These are phyloP conservation scores for Puccinellia tenuiflora DNA, from an alignment of 176 grass and related monocot genomes.

Conservation along the genomic window DNA sequence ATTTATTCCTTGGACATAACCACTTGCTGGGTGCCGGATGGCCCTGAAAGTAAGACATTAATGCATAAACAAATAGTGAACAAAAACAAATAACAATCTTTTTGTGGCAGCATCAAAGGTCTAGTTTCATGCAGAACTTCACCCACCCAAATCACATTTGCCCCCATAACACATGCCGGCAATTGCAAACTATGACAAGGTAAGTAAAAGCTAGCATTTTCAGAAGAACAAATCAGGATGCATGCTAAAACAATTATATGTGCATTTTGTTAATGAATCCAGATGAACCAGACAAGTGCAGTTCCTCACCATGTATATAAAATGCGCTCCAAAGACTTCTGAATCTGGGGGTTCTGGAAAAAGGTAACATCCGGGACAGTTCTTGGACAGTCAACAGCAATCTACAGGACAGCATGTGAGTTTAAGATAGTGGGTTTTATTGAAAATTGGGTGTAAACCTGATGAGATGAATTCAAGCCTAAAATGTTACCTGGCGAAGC, in stretches of 20 bases:
- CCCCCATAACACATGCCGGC: neutral
- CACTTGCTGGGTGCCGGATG: slow-evolving; percentile 93
- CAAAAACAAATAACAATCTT: neutral
- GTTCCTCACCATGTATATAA: slow-evolving; percentile 86
- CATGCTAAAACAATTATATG: neutral
- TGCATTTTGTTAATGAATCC: neutral
- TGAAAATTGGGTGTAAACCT: neutral
- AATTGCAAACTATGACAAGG: neutral
- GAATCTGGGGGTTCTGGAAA: slow-evolving; percentile 71
- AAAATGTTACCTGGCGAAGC: slow-evolving; percentile 76
- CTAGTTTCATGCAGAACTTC: neutral
- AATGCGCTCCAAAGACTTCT: slow-evolving; percentile 88
- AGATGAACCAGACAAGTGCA: slow-evolving; percentile 10
- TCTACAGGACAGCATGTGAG: slow-evolving; percentile 26
- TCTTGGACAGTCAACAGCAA: slow-evolving; percentile 76
- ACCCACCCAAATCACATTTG: neutral
- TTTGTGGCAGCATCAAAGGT: neutral
- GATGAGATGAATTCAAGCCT: neutral
- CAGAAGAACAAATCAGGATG: neutral
- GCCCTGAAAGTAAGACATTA: slow-evolving; percentile 46
- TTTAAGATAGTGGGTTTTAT: neutral
- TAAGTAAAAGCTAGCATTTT: neutral
- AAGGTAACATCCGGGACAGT: slow-evolving; percentile 71
- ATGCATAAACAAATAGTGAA: neutral
- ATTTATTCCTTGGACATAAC: slow-evolving; percentile 99